Conservation (phyloP, 129 eudicot genomes). For the Arctium minus region DNA sequence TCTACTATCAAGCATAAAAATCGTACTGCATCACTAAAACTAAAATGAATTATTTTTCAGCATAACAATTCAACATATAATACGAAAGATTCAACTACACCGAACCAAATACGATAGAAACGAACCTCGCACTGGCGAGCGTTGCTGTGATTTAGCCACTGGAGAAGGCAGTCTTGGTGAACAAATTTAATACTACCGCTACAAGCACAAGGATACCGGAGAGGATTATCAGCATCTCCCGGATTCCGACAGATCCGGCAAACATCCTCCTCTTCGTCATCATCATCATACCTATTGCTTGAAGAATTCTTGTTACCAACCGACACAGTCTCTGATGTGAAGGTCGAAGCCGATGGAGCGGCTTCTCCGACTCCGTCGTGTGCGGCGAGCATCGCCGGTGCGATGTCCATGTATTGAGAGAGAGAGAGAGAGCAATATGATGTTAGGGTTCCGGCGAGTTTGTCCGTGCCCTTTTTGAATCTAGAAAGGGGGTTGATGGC, state of each 20-base stretch:
- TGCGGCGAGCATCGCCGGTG: slow-evolving; percentile 10
- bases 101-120: too few species aligned
- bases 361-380: background rate
- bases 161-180: slow-evolving; percentile 92
- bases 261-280: slow-evolving; percentile 85
- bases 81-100: background rate
- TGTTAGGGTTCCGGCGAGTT: background rate
- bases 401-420: slow-evolving; percentile 8
- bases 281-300: slow-evolving; percentile 36
- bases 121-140: slow-evolving; percentile 94
- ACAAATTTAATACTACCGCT: slow-evolving; percentile 97
- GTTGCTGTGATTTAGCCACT: slow-evolving; percentile 98
- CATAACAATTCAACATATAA: background rate
- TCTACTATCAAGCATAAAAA: background rate
- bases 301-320: background rate
- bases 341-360: background rate
- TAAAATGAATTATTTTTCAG: background rate
- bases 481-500: slow-evolving; percentile 1
- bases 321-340: background rate
- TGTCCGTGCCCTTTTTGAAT: background rate
- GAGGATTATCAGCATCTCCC: slow-evolving; percentile 80
- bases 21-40: too few species aligned
- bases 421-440: background rate
- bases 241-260: slow-evolving; percentile 95
- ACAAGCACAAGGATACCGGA: slow-evolving; percentile 93